A percentile compares a stretch with the other conserved stretches of the same genome.
These are phyloP conservation scores for Endocarpon pusillum DNA, from an alignment of 495 filamentous ascomycete genomes.

Conservation along the genomic window DNA sequence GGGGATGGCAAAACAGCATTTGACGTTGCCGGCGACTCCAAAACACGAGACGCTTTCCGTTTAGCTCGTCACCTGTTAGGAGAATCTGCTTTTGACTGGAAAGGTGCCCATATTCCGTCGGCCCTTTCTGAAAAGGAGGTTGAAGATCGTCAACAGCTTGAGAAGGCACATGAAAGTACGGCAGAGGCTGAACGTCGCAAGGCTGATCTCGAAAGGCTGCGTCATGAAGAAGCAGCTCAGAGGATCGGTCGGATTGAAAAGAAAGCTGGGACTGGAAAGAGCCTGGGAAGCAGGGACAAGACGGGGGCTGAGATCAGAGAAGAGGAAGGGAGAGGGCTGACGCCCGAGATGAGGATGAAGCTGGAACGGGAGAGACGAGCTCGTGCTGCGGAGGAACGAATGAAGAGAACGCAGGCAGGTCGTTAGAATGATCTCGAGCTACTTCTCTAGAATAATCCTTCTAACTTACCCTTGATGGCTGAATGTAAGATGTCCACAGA, in stretches of 20 bases:
- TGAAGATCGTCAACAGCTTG: slow-evolving; percentile 42
- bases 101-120: slow-evolving; percentile 48
- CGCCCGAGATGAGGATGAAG: slow-evolving; percentile 62
- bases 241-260: slow-evolving; percentile 26
- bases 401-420: slow-evolving; percentile 46
- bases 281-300: slow-evolving; percentile 38
- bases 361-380: slow-evolving; percentile 70
- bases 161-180: slow-evolving; percentile 37
- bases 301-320: slow-evolving; percentile 58
- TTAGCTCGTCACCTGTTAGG: slow-evolving; percentile 78
- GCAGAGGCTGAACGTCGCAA: slow-evolving; percentile 42
- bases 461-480: too few species aligned
- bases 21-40: slow-evolving; percentile 70
- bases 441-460: too few species aligned
- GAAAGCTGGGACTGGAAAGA: slow-evolving; percentile 24
- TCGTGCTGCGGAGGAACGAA: slow-evolving; percentile 73
- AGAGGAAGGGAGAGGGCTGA: slow-evolving; percentile 71
- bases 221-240: slow-evolving; percentile 44
- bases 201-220: slow-evolving; percentile 45
- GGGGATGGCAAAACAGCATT: slow-evolving; percentile 57
- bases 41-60: slow-evolving; percentile 82
- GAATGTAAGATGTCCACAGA: too few species aligned
- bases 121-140: slow-evolving; percentile 50
- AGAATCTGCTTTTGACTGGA: slow-evolving; percentile 56
- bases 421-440: too few species aligned